Conservation (phyloP, 306 rosid genomes). For the Rosa persica region DNA sequence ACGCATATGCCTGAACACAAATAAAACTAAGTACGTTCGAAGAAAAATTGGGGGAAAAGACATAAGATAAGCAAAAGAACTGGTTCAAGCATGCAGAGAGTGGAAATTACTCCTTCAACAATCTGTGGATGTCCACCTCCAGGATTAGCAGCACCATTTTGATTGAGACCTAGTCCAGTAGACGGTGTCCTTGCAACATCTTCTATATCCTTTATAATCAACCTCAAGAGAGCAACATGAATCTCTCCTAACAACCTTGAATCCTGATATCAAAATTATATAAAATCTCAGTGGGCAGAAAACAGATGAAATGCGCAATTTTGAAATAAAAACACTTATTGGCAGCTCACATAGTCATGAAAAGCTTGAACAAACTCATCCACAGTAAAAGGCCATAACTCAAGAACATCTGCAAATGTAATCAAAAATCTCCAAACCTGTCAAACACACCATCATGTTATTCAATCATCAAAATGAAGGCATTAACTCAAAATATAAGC, state of each 20-base stretch:
- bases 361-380: conserved; percentile 96
- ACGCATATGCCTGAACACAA: conserved; percentile 72
- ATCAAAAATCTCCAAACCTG: conserved; percentile 98
- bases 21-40: conserved; percentile 21
- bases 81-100: background rate
- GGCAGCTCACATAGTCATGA: conserved; percentile 84
- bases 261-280: conserved; percentile 61
- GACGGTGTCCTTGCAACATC: conserved; percentile 98
- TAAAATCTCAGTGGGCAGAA: conserved; percentile 18
- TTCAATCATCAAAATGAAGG: conserved; percentile 23
- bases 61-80: background rate
- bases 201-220: conserved; percentile 91
- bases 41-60: conserved; percentile 9
- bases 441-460: conserved; percentile 32
- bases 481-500: conserved; percentile 17
- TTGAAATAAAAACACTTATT: conserved; percentile 22
- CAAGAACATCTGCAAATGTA: conserved; percentile 90
- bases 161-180: conserved; percentile 77
- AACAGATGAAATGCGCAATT: conserved; percentile 18
- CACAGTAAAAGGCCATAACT: conserved; percentile 93
- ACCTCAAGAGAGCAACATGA: conserved; percentile 81
- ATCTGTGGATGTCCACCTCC: conserved; percentile 98
- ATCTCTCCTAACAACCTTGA: conserved; percentile 95
- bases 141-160: conserved; percentile 87
- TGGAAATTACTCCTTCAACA: conserved; percentile 88